phyloP scores from a whole-genome alignment of 2,329 filamentous ascomycete genomes.

The Colletotrichum lentis region DNA sequence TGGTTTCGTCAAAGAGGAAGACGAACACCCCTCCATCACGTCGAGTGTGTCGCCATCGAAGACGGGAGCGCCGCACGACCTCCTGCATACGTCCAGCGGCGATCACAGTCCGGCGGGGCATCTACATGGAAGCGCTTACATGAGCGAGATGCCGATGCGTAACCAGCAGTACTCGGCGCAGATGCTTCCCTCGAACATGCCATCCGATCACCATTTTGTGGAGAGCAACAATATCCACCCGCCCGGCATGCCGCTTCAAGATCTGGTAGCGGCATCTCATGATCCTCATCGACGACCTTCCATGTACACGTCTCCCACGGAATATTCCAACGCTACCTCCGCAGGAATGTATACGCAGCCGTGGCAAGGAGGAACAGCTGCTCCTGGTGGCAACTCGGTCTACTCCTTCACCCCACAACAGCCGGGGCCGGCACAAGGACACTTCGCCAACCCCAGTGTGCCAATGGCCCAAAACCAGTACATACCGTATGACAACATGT shows the following conservation, averaged over 20 bases:
- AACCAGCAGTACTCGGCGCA: constrained; percentile 51
- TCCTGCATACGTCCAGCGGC: constrained; percentile 49
- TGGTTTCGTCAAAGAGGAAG: constrained; percentile 53
- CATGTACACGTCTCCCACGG: constrained; percentile 52
- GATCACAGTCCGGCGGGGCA: constrained; percentile 49
- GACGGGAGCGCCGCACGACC: constrained; percentile 45
- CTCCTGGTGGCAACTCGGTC: constrained; percentile 52
- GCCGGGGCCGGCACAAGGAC: constrained; percentile 43
- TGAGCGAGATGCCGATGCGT: constrained; percentile 57
- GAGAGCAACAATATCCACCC: constrained; percentile 50
- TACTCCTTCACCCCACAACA: constrained; percentile 58
- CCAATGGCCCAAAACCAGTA: constrained; percentile 48
- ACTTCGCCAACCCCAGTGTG: constrained; percentile 47
- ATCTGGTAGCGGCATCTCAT: constrained; percentile 57
- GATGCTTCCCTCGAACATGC: constrained; percentile 55
- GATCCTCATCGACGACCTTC: constrained; percentile 57
- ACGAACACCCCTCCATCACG: constrained; percentile 50
- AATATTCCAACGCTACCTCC: constrained; percentile 54
- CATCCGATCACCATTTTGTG: constrained; percentile 52
- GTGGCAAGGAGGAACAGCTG: constrained; percentile 56
- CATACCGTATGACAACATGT: constrained; percentile 49
- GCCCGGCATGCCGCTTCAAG: constrained; percentile 52
- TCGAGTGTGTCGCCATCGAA: constrained; percentile 50
- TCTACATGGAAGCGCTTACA: constrained; percentile 49
- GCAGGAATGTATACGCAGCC: constrained; percentile 53